These are phyloP conservation scores for Chlamydomonas schloesseri DNA, from an alignment of 139 green algal genomes.

Conservation along the genomic window DNA sequence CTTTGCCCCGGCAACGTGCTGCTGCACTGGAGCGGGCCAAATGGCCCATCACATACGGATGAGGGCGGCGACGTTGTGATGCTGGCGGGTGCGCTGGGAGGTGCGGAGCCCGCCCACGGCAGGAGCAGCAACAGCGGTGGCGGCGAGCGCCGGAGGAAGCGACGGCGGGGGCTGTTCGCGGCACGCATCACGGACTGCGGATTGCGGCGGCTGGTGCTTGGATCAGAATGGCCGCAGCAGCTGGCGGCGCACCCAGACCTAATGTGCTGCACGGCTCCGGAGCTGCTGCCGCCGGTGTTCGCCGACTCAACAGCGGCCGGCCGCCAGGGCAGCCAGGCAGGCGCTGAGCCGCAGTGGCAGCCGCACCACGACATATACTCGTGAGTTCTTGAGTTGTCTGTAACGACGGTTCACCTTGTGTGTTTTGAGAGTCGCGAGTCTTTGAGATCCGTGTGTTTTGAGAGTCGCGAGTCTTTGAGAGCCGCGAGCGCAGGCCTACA, in stretches of 20 bases:
- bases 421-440: too few relatives aligned
- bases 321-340: background rate
- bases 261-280: background rate
- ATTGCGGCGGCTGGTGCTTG: conserved; percentile 31
- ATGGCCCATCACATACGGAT: too few relatives aligned
- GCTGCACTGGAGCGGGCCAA: background rate
- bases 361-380: conserved; percentile 4
- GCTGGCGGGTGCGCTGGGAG: background rate
- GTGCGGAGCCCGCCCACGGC: background rate
- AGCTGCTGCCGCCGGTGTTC: conserved; percentile 12
- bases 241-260: conserved; percentile 1
- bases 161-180: background rate
- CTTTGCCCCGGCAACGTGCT: conserved; percentile 15
- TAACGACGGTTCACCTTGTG: too few relatives aligned
- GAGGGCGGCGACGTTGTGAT: background rate
- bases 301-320: too few relatives aligned
- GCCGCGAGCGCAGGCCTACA: too few relatives aligned
- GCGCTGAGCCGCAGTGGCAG: background rate
- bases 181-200: conserved; percentile 27
- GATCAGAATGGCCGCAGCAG: background rate
- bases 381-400: background rate
- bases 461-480: too few relatives aligned
- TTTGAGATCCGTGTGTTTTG: too few relatives aligned
- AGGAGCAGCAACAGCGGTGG: background rate
- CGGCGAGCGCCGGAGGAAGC: background rate